phyloP scores from a whole-genome alignment of 2,329 filamentous ascomycete species.

The Coniochaeta hoffmannii region DNA sequence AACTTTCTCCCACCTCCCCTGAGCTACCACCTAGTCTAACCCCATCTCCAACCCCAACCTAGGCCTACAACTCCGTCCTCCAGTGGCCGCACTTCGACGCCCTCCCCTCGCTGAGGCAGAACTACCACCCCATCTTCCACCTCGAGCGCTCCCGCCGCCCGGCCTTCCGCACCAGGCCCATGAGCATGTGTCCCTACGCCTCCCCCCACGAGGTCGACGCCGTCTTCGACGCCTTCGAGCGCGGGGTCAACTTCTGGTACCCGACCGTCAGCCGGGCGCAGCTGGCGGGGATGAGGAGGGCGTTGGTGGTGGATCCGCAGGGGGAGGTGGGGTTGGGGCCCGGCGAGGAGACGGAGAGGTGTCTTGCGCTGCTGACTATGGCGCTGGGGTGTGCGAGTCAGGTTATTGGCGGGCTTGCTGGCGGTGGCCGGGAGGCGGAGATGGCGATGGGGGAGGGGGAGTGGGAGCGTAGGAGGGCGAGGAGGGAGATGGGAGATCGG shows the following conservation, averaged over 20 bases:
- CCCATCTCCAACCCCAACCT: too few species aligned
- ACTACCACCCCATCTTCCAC: constrained; percentile 37
- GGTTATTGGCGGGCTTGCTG: constrained; percentile 24
- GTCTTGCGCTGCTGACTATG: constrained; percentile 37
- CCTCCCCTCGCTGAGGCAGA: constrained; percentile 32
- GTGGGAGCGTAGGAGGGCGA: constrained; percentile 20
- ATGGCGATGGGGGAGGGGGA: constrained; percentile 17
- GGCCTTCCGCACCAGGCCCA: constrained; percentile 23
- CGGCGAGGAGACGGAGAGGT: constrained; percentile 15
- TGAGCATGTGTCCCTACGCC: constrained; percentile 33
- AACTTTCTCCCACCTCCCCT: neutral
- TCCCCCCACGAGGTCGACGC: constrained; percentile 31
- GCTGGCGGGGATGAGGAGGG: constrained; percentile 22
- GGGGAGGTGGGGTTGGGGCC: constrained; percentile 17
- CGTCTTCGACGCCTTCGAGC: constrained; percentile 35
- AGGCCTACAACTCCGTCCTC: constrained; percentile 41
- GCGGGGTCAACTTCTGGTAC: constrained; percentile 45
- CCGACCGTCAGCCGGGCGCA: constrained; percentile 37
- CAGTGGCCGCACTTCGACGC: constrained; percentile 42
- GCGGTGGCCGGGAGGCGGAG: too few species aligned
- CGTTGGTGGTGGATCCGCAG: constrained; percentile 26
- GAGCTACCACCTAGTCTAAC: too few species aligned
- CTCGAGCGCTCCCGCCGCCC: constrained; percentile 36
- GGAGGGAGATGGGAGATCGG: constrained; percentile 28
- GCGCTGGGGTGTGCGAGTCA: constrained; percentile 39